A percentile compares a stretch with the other conserved stretches of the same genome.
Evolutionary conservation across 2,329 filamentous ascomycete species (phyloP).

Genomic region (Talaromyces albobiverticillius): DNA sequence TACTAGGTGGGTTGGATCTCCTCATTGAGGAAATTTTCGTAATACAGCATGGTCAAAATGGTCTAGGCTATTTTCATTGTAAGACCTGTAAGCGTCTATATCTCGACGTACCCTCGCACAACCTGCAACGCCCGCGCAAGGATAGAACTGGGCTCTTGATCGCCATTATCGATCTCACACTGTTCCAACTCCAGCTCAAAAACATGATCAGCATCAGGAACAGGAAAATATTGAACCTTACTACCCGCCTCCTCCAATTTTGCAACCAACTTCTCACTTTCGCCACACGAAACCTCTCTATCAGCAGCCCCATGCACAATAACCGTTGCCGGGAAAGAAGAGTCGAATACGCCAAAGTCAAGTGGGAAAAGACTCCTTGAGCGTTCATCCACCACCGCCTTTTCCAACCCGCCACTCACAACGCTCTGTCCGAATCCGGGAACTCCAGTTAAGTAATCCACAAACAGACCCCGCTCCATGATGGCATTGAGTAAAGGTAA

Average conservation of each 20-base stretch:
- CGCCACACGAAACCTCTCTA: not conserved
- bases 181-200: slow-evolving; percentile 12
- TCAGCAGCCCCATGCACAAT: slow-evolving; percentile 4
- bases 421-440: not conserved
- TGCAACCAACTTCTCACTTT: slow-evolving; percentile 4
- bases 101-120: not conserved
- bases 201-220: slow-evolving; percentile 5
- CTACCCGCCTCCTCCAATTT: not conserved
- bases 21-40: too few relatives aligned
- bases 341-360: not conserved
- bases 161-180: not conserved
- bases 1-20: too few relatives aligned
- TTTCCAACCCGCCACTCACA: not conserved
- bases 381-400: not conserved
- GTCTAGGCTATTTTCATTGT: too few relatives aligned
- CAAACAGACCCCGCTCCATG: not conserved
- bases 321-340: slow-evolving; percentile 2
- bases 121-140: not conserved
- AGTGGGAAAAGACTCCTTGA: not conserved
- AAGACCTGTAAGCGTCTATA: too few relatives aligned
- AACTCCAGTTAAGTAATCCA: slow-evolving; percentile 7
- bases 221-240: slow-evolving; percentile 3
- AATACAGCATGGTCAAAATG: too few relatives aligned
- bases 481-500: not conserved
- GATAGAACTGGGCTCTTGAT: not conserved